These are phyloP conservation scores for Hansenula lynferdii DNA, from an alignment of 1,139 yeast genomes.

Conservation along the genomic window DNA sequence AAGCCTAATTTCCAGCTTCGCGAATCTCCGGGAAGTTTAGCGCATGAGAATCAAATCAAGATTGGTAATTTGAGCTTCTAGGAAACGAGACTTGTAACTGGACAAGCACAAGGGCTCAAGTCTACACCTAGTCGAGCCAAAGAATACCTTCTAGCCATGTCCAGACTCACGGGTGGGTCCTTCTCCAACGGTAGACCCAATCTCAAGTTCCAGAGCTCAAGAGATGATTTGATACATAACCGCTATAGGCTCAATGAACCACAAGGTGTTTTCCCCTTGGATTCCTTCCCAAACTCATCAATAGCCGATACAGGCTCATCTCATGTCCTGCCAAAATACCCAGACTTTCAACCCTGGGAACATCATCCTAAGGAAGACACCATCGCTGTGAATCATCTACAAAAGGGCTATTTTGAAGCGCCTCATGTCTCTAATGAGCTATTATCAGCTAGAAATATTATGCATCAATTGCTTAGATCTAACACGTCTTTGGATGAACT, in stretches of 20 bases:
- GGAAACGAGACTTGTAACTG: too few relatives aligned
- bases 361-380: conserved; percentile 55
- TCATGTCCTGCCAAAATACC: conserved; percentile 31
- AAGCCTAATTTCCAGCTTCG: too few relatives aligned
- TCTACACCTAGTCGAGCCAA: too few relatives aligned
- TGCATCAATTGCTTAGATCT: conserved; percentile 36
- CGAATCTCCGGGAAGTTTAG: too few relatives aligned
- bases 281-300: conserved; percentile 6
- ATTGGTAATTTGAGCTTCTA: too few relatives aligned
- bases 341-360: conserved; percentile 80
- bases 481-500: conserved; percentile 56
- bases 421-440: conserved; percentile 56
- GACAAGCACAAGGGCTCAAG: too few relatives aligned
- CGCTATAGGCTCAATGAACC: conserved; percentile 20
- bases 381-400: conserved; percentile 43
- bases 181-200: too few relatives aligned
- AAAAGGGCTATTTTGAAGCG: conserved; percentile 54
- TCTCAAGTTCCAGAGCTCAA: conserved; percentile 11
- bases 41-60: too few relatives aligned
- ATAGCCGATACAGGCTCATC: neutral
- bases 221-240: conserved; percentile 19
- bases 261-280: conserved; percentile 19
- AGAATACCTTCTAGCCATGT: too few relatives aligned
- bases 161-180: too few relatives aligned
- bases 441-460: conserved; percentile 46